These are phyloP conservation scores for Phanerodontia chrysosporium DNA, from an alignment of 768 basidiomycete genomes.

Conservation along the genomic window DNA sequence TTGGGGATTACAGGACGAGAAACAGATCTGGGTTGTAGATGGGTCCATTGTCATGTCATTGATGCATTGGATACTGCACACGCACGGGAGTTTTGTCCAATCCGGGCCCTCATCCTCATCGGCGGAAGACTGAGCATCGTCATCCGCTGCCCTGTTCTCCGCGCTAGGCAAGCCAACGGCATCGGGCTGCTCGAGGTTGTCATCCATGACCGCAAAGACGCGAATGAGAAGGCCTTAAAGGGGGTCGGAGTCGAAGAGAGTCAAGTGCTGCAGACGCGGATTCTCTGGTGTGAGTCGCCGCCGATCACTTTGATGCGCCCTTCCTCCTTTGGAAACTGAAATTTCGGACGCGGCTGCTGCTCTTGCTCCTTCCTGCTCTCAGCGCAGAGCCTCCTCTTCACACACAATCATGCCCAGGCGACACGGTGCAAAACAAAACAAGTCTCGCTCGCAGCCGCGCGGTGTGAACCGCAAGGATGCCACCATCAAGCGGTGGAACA, in stretches of 20 bases:
- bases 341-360: neutral
- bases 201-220: slow-evolving; percentile 45
- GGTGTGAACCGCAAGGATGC: slow-evolving; percentile 46
- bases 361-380: neutral
- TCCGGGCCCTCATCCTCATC: slow-evolving; percentile 79
- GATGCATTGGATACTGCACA: neutral
- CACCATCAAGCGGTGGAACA: slow-evolving; percentile 65
- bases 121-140: slow-evolving; percentile 50
- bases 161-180: slow-evolving; percentile 25
- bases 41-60: too few relatives aligned
- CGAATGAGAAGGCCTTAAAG: neutral
- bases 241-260: neutral
- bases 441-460: slow-evolving; percentile 36
- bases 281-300: neutral
- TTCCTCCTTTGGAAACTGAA: neutral
- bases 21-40: slow-evolving; percentile 15
- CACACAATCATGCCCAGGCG: neutral
- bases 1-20: slow-evolving; percentile 81
- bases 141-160: slow-evolving; percentile 38
- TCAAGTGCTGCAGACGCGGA: neutral
- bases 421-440: slow-evolving; percentile 15
- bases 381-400: neutral
- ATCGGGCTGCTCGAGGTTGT: slow-evolving; percentile 47
- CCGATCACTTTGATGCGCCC: slow-evolving; percentile 5
- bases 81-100: slow-evolving; percentile 75